Conservation (phyloP, 371 early-diverging fungal genomes). For the Zancudomyces culisetae region DNA sequence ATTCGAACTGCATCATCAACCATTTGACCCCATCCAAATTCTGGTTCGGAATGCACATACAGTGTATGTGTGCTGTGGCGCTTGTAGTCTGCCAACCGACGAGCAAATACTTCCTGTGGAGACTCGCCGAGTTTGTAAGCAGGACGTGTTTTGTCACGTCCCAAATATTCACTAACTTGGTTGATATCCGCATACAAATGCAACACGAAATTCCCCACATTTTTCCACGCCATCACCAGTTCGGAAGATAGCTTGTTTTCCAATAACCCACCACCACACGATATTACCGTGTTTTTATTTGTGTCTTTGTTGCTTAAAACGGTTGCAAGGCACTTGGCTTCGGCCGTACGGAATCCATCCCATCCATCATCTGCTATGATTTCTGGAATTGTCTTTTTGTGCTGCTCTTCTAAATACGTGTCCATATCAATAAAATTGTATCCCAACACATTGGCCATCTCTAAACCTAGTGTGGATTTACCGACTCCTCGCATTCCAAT, state of each 20-base stretch:
- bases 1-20: slow-evolving; percentile 48
- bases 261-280: slow-evolving; percentile 91
- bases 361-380: slow-evolving; percentile 65
- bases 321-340: slow-evolving; percentile 35
- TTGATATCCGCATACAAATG: slow-evolving; percentile 66
- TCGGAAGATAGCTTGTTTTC: slow-evolving; percentile 57
- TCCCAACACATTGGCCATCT: slow-evolving; percentile 43
- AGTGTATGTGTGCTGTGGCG: slow-evolving; percentile 68
- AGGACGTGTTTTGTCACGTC: slow-evolving; percentile 64
- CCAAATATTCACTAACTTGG: slow-evolving; percentile 57
- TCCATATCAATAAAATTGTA: slow-evolving; percentile 79
- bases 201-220: slow-evolving; percentile 42
- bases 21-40: slow-evolving; percentile 37
- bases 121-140: slow-evolving; percentile 51
- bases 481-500: slow-evolving; percentile 96
- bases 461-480: slow-evolving; percentile 71
- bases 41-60: slow-evolving; percentile 14
- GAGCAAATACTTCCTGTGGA: slow-evolving; percentile 53
- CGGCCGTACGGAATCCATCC: slow-evolving; percentile 73
- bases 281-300: slow-evolving; percentile 44
- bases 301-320: slow-evolving; percentile 29
- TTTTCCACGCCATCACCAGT: slow-evolving; percentile 32
- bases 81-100: slow-evolving; percentile 56
- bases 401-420: slow-evolving; percentile 45
- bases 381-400: slow-evolving; percentile 51